Evolutionary conservation across 345 rosid species (phyloP).

Genomic region (Lepidium africanum): DNA sequence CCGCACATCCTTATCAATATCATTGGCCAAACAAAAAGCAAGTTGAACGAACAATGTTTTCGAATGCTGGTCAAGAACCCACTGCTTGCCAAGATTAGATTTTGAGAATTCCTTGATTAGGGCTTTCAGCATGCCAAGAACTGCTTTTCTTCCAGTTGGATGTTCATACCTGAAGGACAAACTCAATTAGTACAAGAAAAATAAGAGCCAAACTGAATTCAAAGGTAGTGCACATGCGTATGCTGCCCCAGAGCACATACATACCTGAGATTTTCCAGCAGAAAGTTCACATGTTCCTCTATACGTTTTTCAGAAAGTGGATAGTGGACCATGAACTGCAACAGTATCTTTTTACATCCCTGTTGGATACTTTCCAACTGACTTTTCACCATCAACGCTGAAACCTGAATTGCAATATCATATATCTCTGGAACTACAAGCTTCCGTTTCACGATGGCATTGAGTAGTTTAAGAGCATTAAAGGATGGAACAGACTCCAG

Average conservation of each 20-base stretch:
- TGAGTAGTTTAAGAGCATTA: slow-evolving; percentile 65
- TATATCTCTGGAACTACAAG: slow-evolving; percentile 82
- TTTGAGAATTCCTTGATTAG: slow-evolving; percentile 56
- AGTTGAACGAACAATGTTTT: slow-evolving; percentile 42
- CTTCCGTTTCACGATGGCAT: slow-evolving; percentile 70
- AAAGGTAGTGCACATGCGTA: slow-evolving; percentile 21
- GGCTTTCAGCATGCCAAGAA: slow-evolving; percentile 74
- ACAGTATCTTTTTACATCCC: slow-evolving; percentile 68
- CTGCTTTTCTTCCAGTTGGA: slow-evolving; percentile 85
- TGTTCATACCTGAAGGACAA: slow-evolving; percentile 58
- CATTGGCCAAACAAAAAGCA: slow-evolving; percentile 58
- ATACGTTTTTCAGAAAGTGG: slow-evolving; percentile 52
- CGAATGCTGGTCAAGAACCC: slow-evolving; percentile 52
- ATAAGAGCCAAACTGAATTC: background rate
- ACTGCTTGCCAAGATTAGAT: slow-evolving; percentile 18
- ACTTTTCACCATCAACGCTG: slow-evolving; percentile 79
- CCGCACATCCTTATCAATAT: slow-evolving; percentile 52
- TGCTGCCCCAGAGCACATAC: slow-evolving; percentile 7
- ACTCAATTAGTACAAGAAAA: background rate
- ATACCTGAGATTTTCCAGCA: slow-evolving; percentile 62
- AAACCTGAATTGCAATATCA: slow-evolving; percentile 55
- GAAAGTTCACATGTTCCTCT: slow-evolving; percentile 57
- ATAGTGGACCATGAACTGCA: slow-evolving; percentile 72
- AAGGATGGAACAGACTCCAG: slow-evolving; percentile 64
- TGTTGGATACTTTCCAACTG: slow-evolving; percentile 60